Evolutionary conservation across 1,284 basidiomycete genomes (phyloP).

Genomic region (Tremellales sp.): DNA sequence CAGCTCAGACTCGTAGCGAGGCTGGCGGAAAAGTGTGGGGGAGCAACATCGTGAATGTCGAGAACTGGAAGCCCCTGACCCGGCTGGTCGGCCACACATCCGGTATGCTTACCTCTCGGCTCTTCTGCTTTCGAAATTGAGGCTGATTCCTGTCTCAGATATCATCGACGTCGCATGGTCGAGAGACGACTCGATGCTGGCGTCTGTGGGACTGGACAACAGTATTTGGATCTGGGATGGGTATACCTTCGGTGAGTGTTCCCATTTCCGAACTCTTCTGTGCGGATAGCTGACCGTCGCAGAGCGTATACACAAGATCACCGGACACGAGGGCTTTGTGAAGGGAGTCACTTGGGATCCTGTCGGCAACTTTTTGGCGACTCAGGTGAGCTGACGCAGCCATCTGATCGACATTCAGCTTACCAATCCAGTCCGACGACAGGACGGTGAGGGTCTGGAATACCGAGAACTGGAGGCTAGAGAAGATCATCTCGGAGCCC

Average conservation of each 20-base stretch:
- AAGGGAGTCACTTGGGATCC: conserved; percentile 99
- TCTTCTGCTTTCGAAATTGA: background rate
- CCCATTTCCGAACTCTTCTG: too few relatives aligned
- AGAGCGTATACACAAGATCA: conserved; percentile 79
- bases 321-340: conserved; percentile 91
- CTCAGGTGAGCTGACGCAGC: conserved; percentile 50
- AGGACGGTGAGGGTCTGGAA: conserved; percentile 95
- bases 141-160: conserved; percentile 58
- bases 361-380: conserved; percentile 90
- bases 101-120: conserved; percentile 53
- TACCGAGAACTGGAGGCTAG: conserved; percentile 83
- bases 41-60: conserved; percentile 88
- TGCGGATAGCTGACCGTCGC: conserved; percentile 5
- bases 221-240: conserved; percentile 91
- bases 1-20: conserved; percentile 52
- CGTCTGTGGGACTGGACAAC: conserved; percentile 90
- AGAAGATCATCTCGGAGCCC: conserved; percentile 78
- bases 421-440: conserved; percentile 72
- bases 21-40: conserved; percentile 85
- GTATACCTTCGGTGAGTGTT: conserved; percentile 70
- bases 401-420: background rate
- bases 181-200: conserved; percentile 82
- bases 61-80: conserved; percentile 92
- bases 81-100: conserved; percentile 89
- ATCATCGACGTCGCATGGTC: conserved; percentile 96